Evolutionary conservation across 257 asterid genomes (phyloP), one percentile per base, ranked within the genome.

Genomic region (Voacanga thouarsii): DNA sequence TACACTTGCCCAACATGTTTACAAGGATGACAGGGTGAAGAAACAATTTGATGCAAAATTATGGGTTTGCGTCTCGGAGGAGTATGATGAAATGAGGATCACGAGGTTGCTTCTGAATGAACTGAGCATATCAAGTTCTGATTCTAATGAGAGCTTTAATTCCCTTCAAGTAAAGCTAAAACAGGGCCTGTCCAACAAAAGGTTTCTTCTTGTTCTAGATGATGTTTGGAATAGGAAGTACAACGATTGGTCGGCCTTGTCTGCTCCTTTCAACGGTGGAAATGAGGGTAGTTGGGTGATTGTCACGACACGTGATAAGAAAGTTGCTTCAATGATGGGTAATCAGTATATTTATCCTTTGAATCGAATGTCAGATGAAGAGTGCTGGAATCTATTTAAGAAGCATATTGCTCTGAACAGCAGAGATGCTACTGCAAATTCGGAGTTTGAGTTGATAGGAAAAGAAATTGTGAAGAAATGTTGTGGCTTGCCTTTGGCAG

Each of bases 391-490:
- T 83, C 55, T 81, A 83, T 89, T 87, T 63, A 74, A 82, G 59
- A 84, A 81, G 70, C 83, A 44, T 44, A 87, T 33, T 65, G 89
- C 90, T 19, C 86, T 86, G 28, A 65, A 83, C 74, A 82, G 79
- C 1, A 76, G 43, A 19, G 86, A 83, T 0, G 75, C 71, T 72
- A 76, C 37, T 33, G 2, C 75, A 78, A 75, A 75, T 67, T 84
- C 84, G 44, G 77, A 84, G 73, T 70, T 86, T 44, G 82, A 86
- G n/a, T 72, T 67, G 33, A 87, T 84, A 26, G 92, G 83, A 12
- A 81, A 78, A 84, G 86, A 82, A 47, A 89, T 89, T 5, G 88
- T 85, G 85, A 77, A 82, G 71, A 89, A 89, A 39, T 87, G 92
- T 69, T 79, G 88, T 33, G 90, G 90, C 8, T 89, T 87, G 43